Conservation (phyloP, 768 basidiomycete species). For the Russula lepida region DNA sequence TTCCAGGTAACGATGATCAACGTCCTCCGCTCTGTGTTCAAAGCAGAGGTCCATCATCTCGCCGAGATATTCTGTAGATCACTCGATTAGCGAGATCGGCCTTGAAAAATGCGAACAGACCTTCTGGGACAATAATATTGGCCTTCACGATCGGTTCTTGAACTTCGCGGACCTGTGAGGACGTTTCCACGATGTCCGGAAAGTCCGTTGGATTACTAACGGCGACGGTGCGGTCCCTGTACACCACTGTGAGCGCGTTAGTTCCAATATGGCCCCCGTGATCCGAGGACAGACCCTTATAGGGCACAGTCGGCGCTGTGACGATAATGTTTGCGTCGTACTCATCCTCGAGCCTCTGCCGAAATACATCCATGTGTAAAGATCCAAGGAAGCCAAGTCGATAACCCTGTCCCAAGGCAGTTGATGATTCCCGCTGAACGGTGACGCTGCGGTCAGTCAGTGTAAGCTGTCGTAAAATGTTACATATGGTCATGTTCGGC, state of each 20-base stretch:
- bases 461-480: slow-evolving; percentile 45
- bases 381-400: slow-evolving; percentile 93
- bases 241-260: slow-evolving; percentile 49
- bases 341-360: slow-evolving; percentile 94
- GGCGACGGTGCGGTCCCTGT: slow-evolving; percentile 47
- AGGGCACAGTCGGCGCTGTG: slow-evolving; percentile 93
- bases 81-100: not conserved
- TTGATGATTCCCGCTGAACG: slow-evolving; percentile 84
- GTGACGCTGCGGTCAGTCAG: slow-evolving; percentile 86
- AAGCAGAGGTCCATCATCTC: slow-evolving; percentile 95
- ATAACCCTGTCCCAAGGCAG: slow-evolving; percentile 91
- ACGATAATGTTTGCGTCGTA: slow-evolving; percentile 91
- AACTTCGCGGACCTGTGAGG: slow-evolving; percentile 56
- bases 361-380: slow-evolving; percentile 93
- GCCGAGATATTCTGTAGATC: slow-evolving; percentile 70
- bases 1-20: slow-evolving; percentile 83
- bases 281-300: slow-evolving; percentile 49
- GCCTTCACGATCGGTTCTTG: slow-evolving; percentile 93
- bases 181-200: slow-evolving; percentile 64
- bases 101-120: slow-evolving; percentile 32
- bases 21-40: slow-evolving; percentile 70
- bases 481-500: not conserved
- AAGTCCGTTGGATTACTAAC: slow-evolving; percentile 96
- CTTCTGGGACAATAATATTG: slow-evolving; percentile 90
- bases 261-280: not conserved